Base-by-base conservation (phyloP, 352 stramenopile species). In the Pythium phragmitis region DNA sequence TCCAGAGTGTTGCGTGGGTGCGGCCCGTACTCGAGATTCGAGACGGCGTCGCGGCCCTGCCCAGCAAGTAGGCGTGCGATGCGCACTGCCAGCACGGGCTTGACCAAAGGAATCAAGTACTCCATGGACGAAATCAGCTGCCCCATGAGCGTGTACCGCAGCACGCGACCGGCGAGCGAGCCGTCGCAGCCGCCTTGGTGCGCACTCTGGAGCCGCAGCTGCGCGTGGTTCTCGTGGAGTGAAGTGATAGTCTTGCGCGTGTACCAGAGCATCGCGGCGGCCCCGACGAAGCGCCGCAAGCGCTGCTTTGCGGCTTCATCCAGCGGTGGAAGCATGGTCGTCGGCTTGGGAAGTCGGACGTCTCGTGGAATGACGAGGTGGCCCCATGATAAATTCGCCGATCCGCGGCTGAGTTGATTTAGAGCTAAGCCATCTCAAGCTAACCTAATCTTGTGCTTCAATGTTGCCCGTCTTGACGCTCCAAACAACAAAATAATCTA, bases 81-180 rank as follows among this genome's bases (percentile, higher is more conserved):
- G 33, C 73, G 73, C 26, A 59, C 55, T 19, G 65, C 74, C 21
- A 90, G 46, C 37, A 73, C 57, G 26, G 77, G 81, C 72, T 90
- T 90, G 28, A 75, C 69, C 2, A 88, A 55, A 30, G 66, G 70
- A 60, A 89, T 74, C 45, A 89, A 58, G 57, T 82, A 87, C 64
- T 88, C 78, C 21, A 70, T 77, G 28, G 69, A 57, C 9, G 79
- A 69, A 48, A 88, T 77, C 11, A 89, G 60, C 60, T 89, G 80
- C 30, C 63, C 69, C n/a, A 61, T 43, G 12, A 76, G 60, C 50
- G 75, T 80, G 72, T 88, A 87, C 41, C 73, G 80, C 41, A 85
- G 39, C 8, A 64, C 39, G n/a, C 56, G 28, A 9, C 6, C 47
- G 13, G 47, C 42, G 19, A 71, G 49, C 56, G 53, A 3, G 19